Evolutionary conservation across 257 asterid genomes (phyloP).

Genomic region (Penstemon eatonii): DNA sequence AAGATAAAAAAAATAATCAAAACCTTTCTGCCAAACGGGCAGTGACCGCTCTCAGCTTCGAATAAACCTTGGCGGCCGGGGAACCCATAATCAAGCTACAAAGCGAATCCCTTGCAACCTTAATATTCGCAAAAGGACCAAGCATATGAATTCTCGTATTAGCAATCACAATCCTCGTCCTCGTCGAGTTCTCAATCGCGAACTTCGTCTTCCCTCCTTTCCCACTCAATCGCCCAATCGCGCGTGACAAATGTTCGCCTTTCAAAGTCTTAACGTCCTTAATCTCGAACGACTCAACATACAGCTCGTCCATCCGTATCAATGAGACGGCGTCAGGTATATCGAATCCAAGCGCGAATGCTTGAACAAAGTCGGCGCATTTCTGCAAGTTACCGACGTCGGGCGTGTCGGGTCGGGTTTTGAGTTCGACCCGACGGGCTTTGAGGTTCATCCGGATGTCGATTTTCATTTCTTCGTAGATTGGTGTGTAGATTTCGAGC

Average conservation of each 20-base stretch:
- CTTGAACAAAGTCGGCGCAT: slow-evolving; percentile 91
- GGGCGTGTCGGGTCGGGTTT: slow-evolving; percentile 80
- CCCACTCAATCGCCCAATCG: slow-evolving; percentile 86
- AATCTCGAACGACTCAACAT: slow-evolving; percentile 79
- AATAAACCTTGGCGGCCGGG: slow-evolving; percentile 88
- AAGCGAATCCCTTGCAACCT: slow-evolving; percentile 80
- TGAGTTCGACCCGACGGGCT: slow-evolving; percentile 77
- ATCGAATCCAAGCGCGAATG: slow-evolving; percentile 83
- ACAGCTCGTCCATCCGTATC: slow-evolving; percentile 81
- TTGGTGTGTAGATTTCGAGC: slow-evolving; percentile 78
- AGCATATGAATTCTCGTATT: slow-evolving; percentile 79
- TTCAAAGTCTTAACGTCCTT: slow-evolving; percentile 84
- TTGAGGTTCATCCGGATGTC: slow-evolving; percentile 89
- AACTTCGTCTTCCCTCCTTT: slow-evolving; percentile 88
- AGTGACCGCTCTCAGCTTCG: slow-evolving; percentile 76
- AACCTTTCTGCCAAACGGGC: slow-evolving; percentile 82
- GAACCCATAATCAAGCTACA: slow-evolving; percentile 89
- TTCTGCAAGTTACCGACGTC: slow-evolving; percentile 85
- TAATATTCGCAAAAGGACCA: slow-evolving; percentile 77
- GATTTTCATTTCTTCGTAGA: slow-evolving; percentile 71
- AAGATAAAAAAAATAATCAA: slow-evolving; percentile 31
- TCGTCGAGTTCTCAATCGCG: slow-evolving; percentile 81
- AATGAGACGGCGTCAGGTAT: slow-evolving; percentile 63
- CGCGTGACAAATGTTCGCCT: slow-evolving; percentile 87
- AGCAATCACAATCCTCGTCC: slow-evolving; percentile 80